phyloP scores from a whole-genome alignment of 2,329 filamentous ascomycete species.

The Chrysoporthe austroafricana region DNA sequence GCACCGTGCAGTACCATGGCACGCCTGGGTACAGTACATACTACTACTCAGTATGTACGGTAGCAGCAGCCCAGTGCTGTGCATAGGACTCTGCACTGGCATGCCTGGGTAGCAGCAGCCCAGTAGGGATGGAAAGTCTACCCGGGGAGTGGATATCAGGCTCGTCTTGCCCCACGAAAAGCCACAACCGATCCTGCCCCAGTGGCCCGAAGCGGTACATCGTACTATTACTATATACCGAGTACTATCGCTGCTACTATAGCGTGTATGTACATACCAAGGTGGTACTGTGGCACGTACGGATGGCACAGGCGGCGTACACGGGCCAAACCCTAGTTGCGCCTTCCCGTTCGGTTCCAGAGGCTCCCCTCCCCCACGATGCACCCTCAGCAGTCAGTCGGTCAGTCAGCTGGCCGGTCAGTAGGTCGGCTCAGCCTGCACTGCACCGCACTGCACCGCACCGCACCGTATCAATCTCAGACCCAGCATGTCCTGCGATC shows the following conservation, averaged over 20 bases:
- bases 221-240: not conserved
- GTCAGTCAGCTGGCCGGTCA: too few species aligned
- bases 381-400: too few species aligned
- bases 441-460: not conserved
- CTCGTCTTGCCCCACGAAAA: constrained; percentile 1
- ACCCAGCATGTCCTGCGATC: not conserved
- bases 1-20: too few species aligned
- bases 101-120: too few species aligned
- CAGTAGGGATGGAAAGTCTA: not conserved
- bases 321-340: constrained; percentile 4
- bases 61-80: too few species aligned
- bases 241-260: not conserved
- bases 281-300: too few species aligned
- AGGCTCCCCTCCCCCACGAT: too few species aligned
- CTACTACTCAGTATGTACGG: too few species aligned
- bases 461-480: not conserved
- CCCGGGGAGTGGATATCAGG: not conserved
- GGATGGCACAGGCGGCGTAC: not conserved
- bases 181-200: constrained; percentile 12
- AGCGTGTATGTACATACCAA: not conserved
- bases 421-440: too few species aligned
- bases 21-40: too few species aligned
- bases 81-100: not conserved
- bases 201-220: not conserved
- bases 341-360: constrained; percentile 10